Evolutionary conservation across 2,329 filamentous ascomycete species (phyloP), one percentile per base, ranked within the genome.

Genomic region (Metarhizium guizhouense): DNA sequence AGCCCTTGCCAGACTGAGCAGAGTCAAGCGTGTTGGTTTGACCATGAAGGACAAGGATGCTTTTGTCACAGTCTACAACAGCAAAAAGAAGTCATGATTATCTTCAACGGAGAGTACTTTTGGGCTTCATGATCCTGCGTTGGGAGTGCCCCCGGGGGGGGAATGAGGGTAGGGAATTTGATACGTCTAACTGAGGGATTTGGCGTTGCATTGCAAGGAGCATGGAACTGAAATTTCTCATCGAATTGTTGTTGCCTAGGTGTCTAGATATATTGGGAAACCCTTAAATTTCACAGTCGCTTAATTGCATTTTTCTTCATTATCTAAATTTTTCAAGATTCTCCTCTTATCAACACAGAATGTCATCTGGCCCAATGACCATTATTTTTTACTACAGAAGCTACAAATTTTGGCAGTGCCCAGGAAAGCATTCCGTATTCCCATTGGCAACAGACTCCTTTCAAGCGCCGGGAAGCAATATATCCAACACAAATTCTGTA

Each of bases 1-100:
- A 63, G 85, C 91, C 11, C 75, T 99, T 55, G 91, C 94, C n/a
- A 76, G 93, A 54, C 71, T 99, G 54, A 90, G 92, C 2, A 78
- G 94, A 58, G 92, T 94, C 43, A 95, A 95, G 76, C 81, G 93
- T 55, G 90, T 99, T 1, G 91, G 88, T 0, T 70, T 99, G 61
- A 91, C 90, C 0, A 78, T 95, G 55, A 76, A 80, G 63, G 90
- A 97, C 58, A 99, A 99, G 76, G 75, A 78, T 29, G 82, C 84
- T 6, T 99, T 99, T 70, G 79, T 95, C 32, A 79, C 85, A 54
- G 84, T 85, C 34, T 93, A 79, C 71, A 71, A 67, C 8, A 74
- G 38, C 38, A 40, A 73, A 48, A 72, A 71, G 51, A 72, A 68
- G 65, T 65, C 63, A 54, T 72, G 59, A 58, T 25, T 6, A 11